phyloP scores from a whole-genome alignment of 1,139 yeast species.

The Lodderomyces margitis region DNA sequence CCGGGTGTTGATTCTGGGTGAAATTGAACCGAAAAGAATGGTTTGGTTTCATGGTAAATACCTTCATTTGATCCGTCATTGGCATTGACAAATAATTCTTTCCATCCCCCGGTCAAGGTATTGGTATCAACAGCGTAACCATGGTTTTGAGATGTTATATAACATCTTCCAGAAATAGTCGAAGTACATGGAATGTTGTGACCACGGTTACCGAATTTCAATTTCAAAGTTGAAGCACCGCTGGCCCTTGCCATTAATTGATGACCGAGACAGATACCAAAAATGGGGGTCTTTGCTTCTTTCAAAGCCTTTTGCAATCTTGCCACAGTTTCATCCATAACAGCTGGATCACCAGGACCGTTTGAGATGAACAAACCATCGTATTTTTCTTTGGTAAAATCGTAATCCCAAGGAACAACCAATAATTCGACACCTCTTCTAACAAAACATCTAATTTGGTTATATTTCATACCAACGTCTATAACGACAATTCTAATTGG shows the following conservation, averaged over 20 bases:
- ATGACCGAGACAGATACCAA: slow-evolving; percentile 99
- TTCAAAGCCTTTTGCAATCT: slow-evolving; percentile 56
- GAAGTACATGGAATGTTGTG: slow-evolving; percentile 98
- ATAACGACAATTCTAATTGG: slow-evolving; percentile 80
- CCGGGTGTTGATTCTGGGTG: slow-evolving; percentile 99
- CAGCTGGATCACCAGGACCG: slow-evolving; percentile 99
- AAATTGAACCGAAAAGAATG: slow-evolving; percentile 98
- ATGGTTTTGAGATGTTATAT: slow-evolving; percentile 98
- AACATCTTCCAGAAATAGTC: slow-evolving; percentile 90
- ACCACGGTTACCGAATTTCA: slow-evolving; percentile 99
- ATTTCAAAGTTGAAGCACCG: slow-evolving; percentile 88
- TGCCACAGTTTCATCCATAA: slow-evolving; percentile 63
- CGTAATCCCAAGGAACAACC: slow-evolving; percentile 96
- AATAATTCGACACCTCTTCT: slow-evolving; percentile 93
- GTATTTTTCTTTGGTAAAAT: slow-evolving; percentile 70
- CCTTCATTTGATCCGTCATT: slow-evolving; percentile 99
- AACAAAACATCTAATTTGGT: slow-evolving; percentile 96
- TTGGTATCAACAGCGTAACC: slow-evolving; percentile 93
- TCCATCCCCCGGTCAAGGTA: slow-evolving; percentile 80
- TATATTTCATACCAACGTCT: slow-evolving; percentile 97
- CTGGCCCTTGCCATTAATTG: slow-evolving; percentile 94
- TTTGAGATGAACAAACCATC: slow-evolving; percentile 96
- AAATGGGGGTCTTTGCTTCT: slow-evolving; percentile 72
- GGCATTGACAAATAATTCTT: slow-evolving; percentile 91
- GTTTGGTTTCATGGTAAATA: slow-evolving; percentile 84